Evolutionary conservation across 2,329 filamentous ascomycete genomes (phyloP), one percentile per base, ranked within the genome.

Genomic region (Arthroderma uncinatum): DNA sequence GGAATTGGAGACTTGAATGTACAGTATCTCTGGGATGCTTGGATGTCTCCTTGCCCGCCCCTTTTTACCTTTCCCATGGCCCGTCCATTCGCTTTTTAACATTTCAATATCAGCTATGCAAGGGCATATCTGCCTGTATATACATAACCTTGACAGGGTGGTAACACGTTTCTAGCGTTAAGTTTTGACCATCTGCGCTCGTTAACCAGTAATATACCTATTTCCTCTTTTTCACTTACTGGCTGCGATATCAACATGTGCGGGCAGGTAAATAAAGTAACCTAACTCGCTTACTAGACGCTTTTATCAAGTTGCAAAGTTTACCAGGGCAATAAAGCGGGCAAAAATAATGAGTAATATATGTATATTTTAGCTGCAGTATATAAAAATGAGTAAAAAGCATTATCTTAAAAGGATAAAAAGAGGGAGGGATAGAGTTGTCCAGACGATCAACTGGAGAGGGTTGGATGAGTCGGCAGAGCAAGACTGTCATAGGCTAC

Each of bases 81-180:
- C 44, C 25, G n/a, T 33, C 16, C 28, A n/a, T 30, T 30, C 44
- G 14, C 25, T 8, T n/a, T 50, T 50, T 33, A 30, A 25, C 44
- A 14, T 12, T 7, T 14, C 12, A 50, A 19, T 30, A 25, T 50
- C 44, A 50, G 44, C 44, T 50, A 30, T 50, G 44, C 44, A 50
- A 50, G 44, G 44, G 28, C 44, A 30, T 33, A 28, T 30, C 19
- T 6, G 44, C 14, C 9, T 33, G 44, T 28, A 30, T 30, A 33
- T 12, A 34, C 6, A 34, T 5, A 5, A 34, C 23, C 33, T 8
- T 16, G 25, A 16, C 44, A 50, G 25, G 44, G 44, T 50, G 44
- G 44, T 30, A 33, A n/a, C 44, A 50, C 44, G 44, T 50, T 50
- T 50, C n/a, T 30, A 25, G n/a, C 30, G 25, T 33, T 50, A 50